phyloP scores from a whole-genome alignment of 768 basidiomycete species.

The Tulasnella sp. region DNA sequence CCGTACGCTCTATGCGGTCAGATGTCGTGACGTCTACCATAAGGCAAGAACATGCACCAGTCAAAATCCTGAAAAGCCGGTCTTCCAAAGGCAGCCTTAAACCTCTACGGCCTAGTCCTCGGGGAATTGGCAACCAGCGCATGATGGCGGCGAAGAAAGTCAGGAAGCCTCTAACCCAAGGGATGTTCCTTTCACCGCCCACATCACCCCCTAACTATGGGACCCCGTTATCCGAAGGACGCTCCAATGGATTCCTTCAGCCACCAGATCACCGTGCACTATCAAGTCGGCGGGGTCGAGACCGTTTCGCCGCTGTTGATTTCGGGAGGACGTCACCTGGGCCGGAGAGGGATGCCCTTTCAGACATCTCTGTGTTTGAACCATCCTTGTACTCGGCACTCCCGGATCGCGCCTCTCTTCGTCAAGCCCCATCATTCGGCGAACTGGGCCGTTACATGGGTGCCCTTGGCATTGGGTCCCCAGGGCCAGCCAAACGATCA shows the following conservation, averaged over 20 bases:
- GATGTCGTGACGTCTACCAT: background rate
- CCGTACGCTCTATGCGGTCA: constrained; percentile 4
- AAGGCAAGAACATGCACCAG: background rate
- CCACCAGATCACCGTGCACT: constrained; percentile 8
- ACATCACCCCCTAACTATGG: background rate
- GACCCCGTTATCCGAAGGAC: background rate
- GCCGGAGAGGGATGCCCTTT: background rate
- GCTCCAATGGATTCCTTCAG: background rate
- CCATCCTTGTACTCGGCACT: background rate
- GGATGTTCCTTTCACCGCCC: constrained; percentile 22
- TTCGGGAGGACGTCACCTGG: background rate
- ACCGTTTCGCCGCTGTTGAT: constrained; percentile 4
- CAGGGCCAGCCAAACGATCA: background rate
- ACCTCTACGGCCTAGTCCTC: constrained; percentile 1
- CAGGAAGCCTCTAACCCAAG: constrained; percentile 19
- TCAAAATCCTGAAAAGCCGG: background rate
- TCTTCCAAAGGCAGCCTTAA: constrained; percentile 9
- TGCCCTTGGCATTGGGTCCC: constrained; percentile 15
- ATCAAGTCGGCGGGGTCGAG: constrained; percentile 11
- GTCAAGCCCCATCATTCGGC: constrained; percentile 15
- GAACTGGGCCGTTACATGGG: constrained; percentile 15
- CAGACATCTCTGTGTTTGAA: background rate
- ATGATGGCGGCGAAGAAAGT: constrained; percentile 18
- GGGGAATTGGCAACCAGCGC: constrained; percentile 21
- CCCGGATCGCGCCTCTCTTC: constrained; percentile 8